Evolutionary conservation across 768 basidiomycete species (phyloP).

Genomic region (Auricularia auricula-judae): DNA sequence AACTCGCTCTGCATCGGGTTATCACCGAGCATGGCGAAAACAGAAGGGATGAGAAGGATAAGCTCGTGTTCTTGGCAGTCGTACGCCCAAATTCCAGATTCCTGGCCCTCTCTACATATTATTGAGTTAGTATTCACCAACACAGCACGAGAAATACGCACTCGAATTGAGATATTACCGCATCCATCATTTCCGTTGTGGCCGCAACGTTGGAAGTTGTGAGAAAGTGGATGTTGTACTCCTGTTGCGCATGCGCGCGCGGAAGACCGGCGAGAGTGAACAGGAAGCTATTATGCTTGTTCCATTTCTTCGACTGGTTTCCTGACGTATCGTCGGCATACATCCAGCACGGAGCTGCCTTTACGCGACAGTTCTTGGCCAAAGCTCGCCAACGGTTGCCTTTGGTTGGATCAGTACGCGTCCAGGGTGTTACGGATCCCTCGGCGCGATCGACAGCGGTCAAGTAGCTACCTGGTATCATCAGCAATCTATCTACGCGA

Average conservation of each 20-base stretch:
- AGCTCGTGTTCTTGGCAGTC: slow-evolving; percentile 15
- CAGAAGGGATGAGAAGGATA: slow-evolving; percentile 19
- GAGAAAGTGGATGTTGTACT: slow-evolving; percentile 15
- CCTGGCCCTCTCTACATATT: slow-evolving; percentile 6
- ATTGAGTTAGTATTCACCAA: not conserved
- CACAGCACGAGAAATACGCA: slow-evolving; percentile 4
- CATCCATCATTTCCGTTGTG: slow-evolving; percentile 17
- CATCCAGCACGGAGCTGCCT: slow-evolving; percentile 11
- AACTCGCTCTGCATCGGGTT: slow-evolving; percentile 12
- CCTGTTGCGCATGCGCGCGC: not conserved
- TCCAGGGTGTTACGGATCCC: not conserved
- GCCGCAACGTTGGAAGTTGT: slow-evolving; percentile 15
- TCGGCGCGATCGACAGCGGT: not conserved
- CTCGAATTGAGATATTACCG: slow-evolving; percentile 11
- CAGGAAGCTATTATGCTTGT: slow-evolving; percentile 18
- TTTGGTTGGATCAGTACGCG: not conserved
- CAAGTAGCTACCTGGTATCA: not conserved
- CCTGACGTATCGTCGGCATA: slow-evolving; percentile 21
- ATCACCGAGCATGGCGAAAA: slow-evolving; percentile 18
- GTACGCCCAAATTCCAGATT: slow-evolving; percentile 12
- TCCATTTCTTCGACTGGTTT: slow-evolving; percentile 20
- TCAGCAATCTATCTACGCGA: not conserved
- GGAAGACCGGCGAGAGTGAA: slow-evolving; percentile 17
- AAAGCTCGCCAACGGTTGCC: slow-evolving; percentile 8
- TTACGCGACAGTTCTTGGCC: slow-evolving; percentile 8